Evolutionary conservation across 345 rosid genomes (phyloP), one percentile per base, ranked within the genome.

Genomic region (Eutrema japonicum): DNA sequence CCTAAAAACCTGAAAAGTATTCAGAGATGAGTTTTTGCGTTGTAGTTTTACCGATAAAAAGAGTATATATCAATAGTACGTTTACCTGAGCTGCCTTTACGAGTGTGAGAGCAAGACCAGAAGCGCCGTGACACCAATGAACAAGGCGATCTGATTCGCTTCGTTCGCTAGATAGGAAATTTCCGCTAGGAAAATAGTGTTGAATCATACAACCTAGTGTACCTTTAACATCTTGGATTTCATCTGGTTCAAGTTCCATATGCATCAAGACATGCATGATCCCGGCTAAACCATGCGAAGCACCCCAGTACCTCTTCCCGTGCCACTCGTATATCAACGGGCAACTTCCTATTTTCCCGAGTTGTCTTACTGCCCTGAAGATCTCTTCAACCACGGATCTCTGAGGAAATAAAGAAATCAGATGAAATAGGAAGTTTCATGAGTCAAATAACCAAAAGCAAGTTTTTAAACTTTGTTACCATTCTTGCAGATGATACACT

Each of bases 51-150:
- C 60, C 0, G 1, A 50, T 29, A 32, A 26, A 29, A 62, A 6
- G 55, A 1, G 4, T 35, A 45, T 22, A 7, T 22, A 6, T 16
- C 8, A 3, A 48, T 14, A 30, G 0, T 2, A 30, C 5, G 0
- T 29, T 0, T n/a, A 89, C 95, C 88, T 85, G 81, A 75, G 88
- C 90, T 10, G 92, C 88, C 38, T 85, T 89, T 14, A 67, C 84
- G 37, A 85, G 86, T 53, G 96, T 82, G 71, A 89, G 84, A 51
- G 86, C 85, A 60, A 89, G 53, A 55, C 95, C 92, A 49, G 92
- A 81, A 70, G 92, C 90, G 3, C 95, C 95, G 68, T 87, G 95
- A 73, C 92, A 89, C 92, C 96, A 87, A 57, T 89, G 96, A 56
- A 89, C 89, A 50, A 87, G 89, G 33, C 64, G 74, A 57, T 86